Percentiles rank a stretch among this genome's conserved stretches.
These are phyloP conservation scores for Penicillium canariense DNA, from an alignment of 495 filamentous ascomycete species.

Conservation along the genomic window DNA sequence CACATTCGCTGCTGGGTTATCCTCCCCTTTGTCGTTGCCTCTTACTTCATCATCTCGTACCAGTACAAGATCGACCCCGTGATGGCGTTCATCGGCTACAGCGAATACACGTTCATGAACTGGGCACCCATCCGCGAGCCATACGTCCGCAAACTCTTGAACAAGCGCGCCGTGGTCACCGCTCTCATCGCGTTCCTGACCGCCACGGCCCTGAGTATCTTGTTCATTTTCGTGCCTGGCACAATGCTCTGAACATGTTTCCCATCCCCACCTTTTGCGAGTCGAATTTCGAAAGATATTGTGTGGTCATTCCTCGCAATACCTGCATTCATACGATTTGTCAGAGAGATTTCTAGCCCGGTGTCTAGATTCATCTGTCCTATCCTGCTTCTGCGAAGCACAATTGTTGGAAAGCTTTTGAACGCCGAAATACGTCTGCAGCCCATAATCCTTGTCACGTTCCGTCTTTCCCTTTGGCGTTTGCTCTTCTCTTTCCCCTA, in stretches of 20 bases:
- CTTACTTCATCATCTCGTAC: constrained; percentile 84
- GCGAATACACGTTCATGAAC: constrained; percentile 92
- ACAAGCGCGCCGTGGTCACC: constrained; percentile 75
- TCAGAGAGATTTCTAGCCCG: constrained; percentile 1
- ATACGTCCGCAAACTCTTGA: constrained; percentile 79
- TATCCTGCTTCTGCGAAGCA: constrained; percentile 22
- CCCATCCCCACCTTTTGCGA: not conserved
- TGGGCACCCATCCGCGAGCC: constrained; percentile 84
- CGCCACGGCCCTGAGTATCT: constrained; percentile 69
- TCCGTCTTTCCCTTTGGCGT: not conserved
- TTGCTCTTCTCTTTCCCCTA: not conserved
- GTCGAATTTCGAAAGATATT: not conserved
- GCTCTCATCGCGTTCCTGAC: constrained; percentile 68
- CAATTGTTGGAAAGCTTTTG: constrained; percentile 4
- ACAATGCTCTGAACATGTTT: constrained; percentile 63
- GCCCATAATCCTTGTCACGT: not conserved
- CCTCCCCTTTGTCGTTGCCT: constrained; percentile 86
- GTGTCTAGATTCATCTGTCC: constrained; percentile 6
- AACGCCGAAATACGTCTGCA: not conserved
- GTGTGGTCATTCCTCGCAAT: not conserved
- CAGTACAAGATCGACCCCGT: constrained; percentile 93
- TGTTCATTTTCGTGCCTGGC: constrained; percentile 93
- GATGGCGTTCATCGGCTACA: constrained; percentile 82
- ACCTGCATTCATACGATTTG: constrained; percentile 1
- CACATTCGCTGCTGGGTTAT: constrained; percentile 82